These are phyloP conservation scores for Penicillium vulpinum DNA, from an alignment of 2,329 filamentous ascomycete genomes.

Conservation along the genomic window DNA sequence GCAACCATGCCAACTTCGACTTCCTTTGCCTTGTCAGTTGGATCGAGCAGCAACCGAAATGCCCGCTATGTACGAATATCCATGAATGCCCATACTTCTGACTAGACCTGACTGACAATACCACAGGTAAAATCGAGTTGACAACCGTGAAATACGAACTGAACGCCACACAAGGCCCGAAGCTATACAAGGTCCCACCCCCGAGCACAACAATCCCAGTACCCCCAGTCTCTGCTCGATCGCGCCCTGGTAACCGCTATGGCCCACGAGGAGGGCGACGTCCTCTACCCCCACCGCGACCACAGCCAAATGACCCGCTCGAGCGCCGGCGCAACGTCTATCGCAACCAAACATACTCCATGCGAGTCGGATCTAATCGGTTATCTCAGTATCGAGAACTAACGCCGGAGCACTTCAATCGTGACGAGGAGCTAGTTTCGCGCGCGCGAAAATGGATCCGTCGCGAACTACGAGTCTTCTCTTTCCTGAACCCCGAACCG, in stretches of 20 bases:
- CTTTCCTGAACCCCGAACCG: constrained; percentile 59
- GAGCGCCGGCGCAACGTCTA: constrained; percentile 71
- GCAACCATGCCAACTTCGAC: constrained; percentile 78
- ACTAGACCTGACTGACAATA: background rate
- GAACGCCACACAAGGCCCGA: constrained; percentile 53
- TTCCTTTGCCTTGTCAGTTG: constrained; percentile 81
- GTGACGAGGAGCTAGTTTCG: constrained; percentile 67
- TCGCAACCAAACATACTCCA: constrained; percentile 67
- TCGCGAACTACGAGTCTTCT: constrained; percentile 80
- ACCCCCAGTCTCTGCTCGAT: constrained; percentile 2
- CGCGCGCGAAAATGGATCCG: constrained; percentile 79
- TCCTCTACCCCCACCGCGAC: constrained; percentile 28
- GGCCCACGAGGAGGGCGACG: constrained; percentile 21
- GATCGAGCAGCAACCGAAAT: constrained; percentile 70
- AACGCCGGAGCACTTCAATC: constrained; percentile 64
- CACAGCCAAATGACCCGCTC: constrained; percentile 49
- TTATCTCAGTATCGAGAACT: constrained; percentile 75
- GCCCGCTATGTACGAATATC: constrained; percentile 71
- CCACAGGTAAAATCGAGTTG: constrained; percentile 53
- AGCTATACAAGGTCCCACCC: constrained; percentile 58
- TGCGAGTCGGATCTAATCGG: constrained; percentile 79
- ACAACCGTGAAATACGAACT: constrained; percentile 67
- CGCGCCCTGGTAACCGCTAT: constrained; percentile 8
- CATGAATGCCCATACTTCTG: background rate
- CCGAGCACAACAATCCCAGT: constrained; percentile 17